Evolutionary conservation across 2,329 filamentous ascomycete species (phyloP).

Genomic region (Xylariaceae sp.): DNA sequence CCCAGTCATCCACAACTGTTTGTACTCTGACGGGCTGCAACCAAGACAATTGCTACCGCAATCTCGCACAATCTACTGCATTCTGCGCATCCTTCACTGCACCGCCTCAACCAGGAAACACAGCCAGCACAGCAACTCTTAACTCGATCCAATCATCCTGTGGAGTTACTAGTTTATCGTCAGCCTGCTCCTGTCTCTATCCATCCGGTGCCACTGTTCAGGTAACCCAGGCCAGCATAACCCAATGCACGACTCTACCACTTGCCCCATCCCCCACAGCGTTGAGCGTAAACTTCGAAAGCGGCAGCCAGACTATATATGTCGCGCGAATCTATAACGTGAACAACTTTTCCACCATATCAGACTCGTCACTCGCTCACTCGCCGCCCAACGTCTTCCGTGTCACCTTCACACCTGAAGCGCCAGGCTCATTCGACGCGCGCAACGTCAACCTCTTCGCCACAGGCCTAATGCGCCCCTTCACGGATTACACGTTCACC

Average conservation of each 20-base stretch:
- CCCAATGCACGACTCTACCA: constrained; percentile 18
- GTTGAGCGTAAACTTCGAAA: constrained; percentile 14
- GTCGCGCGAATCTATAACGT: constrained; percentile 16
- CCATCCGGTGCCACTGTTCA: constrained; percentile 16
- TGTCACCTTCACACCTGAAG: constrained; percentile 15
- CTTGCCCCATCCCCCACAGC: constrained; percentile 16
- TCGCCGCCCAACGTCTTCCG: constrained; percentile 20
- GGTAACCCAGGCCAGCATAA: constrained; percentile 21
- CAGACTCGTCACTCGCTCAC: constrained; percentile 14
- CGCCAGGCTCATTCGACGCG: constrained; percentile 5
- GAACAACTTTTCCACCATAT: constrained; percentile 17
- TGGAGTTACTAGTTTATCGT: constrained; percentile 14
- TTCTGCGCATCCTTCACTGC: constrained; percentile 20
- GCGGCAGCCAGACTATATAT: constrained; percentile 5
- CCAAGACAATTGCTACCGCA: constrained; percentile 23
- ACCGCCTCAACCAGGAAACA: constrained; percentile 11
- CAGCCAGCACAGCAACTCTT: constrained; percentile 9
- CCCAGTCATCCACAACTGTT: constrained; percentile 19
- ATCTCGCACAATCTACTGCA: constrained; percentile 18
- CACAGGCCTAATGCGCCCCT: constrained; percentile 18
- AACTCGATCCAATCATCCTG: constrained; percentile 18
- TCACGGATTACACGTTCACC: constrained; percentile 15
- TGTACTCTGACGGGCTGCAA: constrained; percentile 20
- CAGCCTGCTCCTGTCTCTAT: constrained; percentile 23
- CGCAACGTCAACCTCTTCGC: constrained; percentile 20